Evolutionary conservation across 1,139 yeast genomes (phyloP).

Genomic region (Suhomyces coccinellae): DNA sequence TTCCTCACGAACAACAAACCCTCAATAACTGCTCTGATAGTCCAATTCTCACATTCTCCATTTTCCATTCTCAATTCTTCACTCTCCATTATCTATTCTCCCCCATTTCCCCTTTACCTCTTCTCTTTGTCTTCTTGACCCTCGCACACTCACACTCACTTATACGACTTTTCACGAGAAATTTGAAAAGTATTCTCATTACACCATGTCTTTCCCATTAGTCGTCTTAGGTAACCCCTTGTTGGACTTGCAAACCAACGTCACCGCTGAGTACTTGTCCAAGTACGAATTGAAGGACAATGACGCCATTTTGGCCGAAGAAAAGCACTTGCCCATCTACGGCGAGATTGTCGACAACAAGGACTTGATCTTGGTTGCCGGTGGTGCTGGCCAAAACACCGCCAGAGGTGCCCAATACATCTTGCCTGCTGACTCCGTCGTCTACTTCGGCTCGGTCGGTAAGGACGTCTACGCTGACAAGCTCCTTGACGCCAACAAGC

Average conservation of each 20-base stretch:
- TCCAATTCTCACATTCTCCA: no score
- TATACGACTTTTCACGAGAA: no score
- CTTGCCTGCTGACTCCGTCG: conserved; percentile 78
- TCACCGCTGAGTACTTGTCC: conserved; percentile 62
- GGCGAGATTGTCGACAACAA: conserved; percentile 68
- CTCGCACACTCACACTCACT: no score
- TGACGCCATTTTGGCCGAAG: conserved; percentile 93
- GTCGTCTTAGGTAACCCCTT: conserved; percentile 64
- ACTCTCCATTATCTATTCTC: no score
- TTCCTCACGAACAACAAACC: no score
- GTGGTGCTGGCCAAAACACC: conserved; percentile 99
- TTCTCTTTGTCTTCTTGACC: no score
- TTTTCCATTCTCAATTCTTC: no score
- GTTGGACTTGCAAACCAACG: conserved; percentile 85
- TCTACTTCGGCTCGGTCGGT: conserved; percentile 96
- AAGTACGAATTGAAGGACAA: conserved; percentile 86
- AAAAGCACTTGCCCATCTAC: conserved; percentile 81
- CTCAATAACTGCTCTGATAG: no score
- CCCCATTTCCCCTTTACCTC: no score
- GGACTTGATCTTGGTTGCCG: conserved; percentile 78
- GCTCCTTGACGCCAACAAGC: conserved; percentile 76
- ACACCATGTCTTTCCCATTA: conserved; percentile 42
- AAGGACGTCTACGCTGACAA: conserved; percentile 84
- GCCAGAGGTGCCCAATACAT: conserved; percentile 98
- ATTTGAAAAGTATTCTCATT: not conserved